Percentiles rank a stretch among this genome's conserved stretches.
phyloP scores from a whole-genome alignment of 768 basidiomycete genomes.

The Hygrophoropsis aurantiaca region DNA sequence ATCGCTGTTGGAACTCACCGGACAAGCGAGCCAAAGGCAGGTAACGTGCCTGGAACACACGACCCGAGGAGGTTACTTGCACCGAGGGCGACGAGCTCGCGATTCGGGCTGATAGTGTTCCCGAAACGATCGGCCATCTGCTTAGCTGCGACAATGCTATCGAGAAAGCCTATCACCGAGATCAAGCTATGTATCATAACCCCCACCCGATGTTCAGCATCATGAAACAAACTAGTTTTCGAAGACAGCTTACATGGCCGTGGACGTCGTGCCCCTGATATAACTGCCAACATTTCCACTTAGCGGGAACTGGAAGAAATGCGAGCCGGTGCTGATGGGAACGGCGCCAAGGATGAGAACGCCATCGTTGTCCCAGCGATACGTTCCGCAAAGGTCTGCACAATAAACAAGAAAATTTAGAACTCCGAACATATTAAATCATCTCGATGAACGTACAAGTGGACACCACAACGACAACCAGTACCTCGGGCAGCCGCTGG shows the following conservation, averaged over 20 bases:
- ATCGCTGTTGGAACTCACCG: conserved; percentile 41
- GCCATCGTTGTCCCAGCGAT: conserved; percentile 75
- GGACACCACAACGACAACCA: conserved; percentile 80
- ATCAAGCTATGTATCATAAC: conserved; percentile 51
- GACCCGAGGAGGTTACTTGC: conserved; percentile 77
- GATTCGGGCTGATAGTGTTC: conserved; percentile 88
- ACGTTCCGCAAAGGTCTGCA: conserved; percentile 49
- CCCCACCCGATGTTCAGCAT: neutral
- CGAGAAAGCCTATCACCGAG: conserved; percentile 86
- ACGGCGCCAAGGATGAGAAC: conserved; percentile 85
- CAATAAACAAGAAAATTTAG: neutral
- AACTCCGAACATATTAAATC: no score
- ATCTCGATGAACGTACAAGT: conserved; percentile 83
- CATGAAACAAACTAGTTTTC: neutral
- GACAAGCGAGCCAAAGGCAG: conserved; percentile 92
- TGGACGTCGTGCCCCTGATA: conserved; percentile 79
- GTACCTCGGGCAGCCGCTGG: conserved; percentile 85
- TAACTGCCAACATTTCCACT: conserved; percentile 56
- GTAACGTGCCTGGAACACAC: conserved; percentile 85
- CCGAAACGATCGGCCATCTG: conserved; percentile 85
- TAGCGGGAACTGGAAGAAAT: conserved; percentile 78
- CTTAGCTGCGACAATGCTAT: conserved; percentile 94
- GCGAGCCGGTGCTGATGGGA: conserved; percentile 52
- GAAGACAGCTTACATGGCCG: conserved; percentile 59
- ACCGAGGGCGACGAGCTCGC: conserved; percentile 90